Percentiles rank a stretch among this genome's conserved stretches.
Conservation (phyloP, 768 basidiomycete genomes). For the Lactarius deliciosus region DNA sequence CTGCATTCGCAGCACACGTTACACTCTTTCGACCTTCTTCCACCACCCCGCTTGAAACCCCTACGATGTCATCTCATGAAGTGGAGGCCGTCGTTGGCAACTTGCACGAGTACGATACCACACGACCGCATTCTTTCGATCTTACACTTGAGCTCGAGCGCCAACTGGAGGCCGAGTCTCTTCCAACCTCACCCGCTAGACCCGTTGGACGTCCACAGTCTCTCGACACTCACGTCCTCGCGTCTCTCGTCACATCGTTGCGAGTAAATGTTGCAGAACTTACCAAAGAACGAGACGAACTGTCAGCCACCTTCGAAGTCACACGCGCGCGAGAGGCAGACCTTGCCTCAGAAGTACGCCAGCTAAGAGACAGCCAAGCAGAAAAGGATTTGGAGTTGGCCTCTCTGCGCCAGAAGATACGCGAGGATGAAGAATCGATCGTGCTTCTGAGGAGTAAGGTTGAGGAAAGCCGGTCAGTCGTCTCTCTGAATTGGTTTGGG, state of each 20-base stretch:
- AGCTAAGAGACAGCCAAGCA: conserved; percentile 62
- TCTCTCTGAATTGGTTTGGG: neutral
- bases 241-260: conserved; percentile 73
- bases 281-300: conserved; percentile 70
- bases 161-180: conserved; percentile 65
- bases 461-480: conserved; percentile 75
- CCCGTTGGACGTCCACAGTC: conserved; percentile 44
- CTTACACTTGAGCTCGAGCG: conserved; percentile 77
- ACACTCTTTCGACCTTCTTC: neutral
- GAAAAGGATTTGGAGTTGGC: conserved; percentile 34
- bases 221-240: conserved; percentile 72
- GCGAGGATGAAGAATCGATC: conserved; percentile 79
- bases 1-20: neutral
- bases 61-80: conserved; percentile 37
- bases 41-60: conserved; percentile 5
- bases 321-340: conserved; percentile 56
- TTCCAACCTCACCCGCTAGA: conserved; percentile 44
- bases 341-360: conserved; percentile 59
- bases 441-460: conserved; percentile 75
- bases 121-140: conserved; percentile 53
- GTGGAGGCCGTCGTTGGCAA: conserved; percentile 23
- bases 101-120: conserved; percentile 31
- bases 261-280: conserved; percentile 61
- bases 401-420: conserved; percentile 36
- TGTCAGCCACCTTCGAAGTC: conserved; percentile 51